phyloP scores from a whole-genome alignment of 2,329 filamentous ascomycete species.

The Ascomycota sp. region DNA sequence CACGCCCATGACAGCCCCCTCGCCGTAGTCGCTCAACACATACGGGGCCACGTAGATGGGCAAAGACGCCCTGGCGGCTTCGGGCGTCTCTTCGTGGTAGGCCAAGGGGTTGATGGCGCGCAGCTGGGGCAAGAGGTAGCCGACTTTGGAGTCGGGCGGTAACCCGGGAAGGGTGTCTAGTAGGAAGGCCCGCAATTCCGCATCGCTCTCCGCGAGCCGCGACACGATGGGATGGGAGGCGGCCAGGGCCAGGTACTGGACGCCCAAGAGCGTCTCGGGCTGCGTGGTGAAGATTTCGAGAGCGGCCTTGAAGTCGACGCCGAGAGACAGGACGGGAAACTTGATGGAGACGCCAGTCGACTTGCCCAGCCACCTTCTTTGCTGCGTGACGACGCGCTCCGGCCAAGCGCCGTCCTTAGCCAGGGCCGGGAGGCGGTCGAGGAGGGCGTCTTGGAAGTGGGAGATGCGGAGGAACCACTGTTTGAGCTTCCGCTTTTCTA shows the following conservation, averaged over 20 bases:
- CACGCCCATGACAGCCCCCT: slow-evolving; percentile 82
- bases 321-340: slow-evolving; percentile 37
- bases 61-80: slow-evolving; percentile 33
- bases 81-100: slow-evolving; percentile 27
- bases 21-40: slow-evolving; percentile 67
- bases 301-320: slow-evolving; percentile 19
- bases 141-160: slow-evolving; percentile 37
- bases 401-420: slow-evolving; percentile 51
- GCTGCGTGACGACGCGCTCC: slow-evolving; percentile 62
- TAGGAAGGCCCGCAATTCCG: slow-evolving; percentile 46
- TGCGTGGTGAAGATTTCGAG: slow-evolving; percentile 69
- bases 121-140: slow-evolving; percentile 44
- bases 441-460: slow-evolving; percentile 49
- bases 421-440: slow-evolving; percentile 50
- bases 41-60: slow-evolving; percentile 72
- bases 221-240: slow-evolving; percentile 50
- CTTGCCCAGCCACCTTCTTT: slow-evolving; percentile 74
- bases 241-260: slow-evolving; percentile 67
- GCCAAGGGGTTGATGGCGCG: slow-evolving; percentile 46
- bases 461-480: slow-evolving; percentile 88
- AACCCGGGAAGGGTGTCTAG: slow-evolving; percentile 36
- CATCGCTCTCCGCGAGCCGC: slow-evolving; percentile 35
- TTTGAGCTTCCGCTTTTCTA: slow-evolving; percentile 58
- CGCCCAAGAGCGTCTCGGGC: slow-evolving; percentile 71
- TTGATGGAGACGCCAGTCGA: slow-evolving; percentile 53